Evolutionary conservation across 2,329 filamentous ascomycete genomes (phyloP).

Genomic region (Botrytis hyacinthi): DNA sequence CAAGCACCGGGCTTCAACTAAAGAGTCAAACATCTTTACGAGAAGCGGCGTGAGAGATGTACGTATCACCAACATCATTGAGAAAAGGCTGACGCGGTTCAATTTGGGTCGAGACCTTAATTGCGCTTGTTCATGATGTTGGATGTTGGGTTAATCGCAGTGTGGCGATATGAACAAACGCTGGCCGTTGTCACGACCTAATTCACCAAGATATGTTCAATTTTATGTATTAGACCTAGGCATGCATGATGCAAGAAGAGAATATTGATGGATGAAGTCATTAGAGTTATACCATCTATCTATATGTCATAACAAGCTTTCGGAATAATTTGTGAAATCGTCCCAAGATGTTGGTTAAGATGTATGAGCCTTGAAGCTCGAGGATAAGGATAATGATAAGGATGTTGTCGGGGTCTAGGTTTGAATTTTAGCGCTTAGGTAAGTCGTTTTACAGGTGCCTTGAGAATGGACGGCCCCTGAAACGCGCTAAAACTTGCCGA

Average conservation of each 20-base stretch:
- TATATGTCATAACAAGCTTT: neutral
- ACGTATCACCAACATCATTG: neutral
- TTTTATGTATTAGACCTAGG: too few relatives aligned
- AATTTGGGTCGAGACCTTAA: neutral
- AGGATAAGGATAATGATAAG: neutral
- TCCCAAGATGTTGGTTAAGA: neutral
- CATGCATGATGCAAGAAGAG: too few relatives aligned
- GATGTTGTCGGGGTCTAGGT: neutral
- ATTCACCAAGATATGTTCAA: neutral
- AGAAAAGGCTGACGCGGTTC: neutral
- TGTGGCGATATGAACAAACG: conserved; percentile 1
- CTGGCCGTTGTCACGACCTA: neutral
- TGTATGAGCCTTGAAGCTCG: neutral
- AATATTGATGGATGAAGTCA: neutral
- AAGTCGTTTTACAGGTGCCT: neutral
- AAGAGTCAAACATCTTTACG: neutral
- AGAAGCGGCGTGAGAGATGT: neutral
- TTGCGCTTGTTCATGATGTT: neutral
- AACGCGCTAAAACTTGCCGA: conserved; percentile 1
- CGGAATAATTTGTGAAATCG: neutral
- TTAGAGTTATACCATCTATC: neutral
- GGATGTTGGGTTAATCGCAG: neutral
- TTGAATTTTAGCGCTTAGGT: neutral
- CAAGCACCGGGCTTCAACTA: neutral
- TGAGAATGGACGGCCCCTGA: neutral